phyloP scores from a whole-genome alignment of 1,284 basidiomycete species.

The Papiliotrema flavescens region DNA sequence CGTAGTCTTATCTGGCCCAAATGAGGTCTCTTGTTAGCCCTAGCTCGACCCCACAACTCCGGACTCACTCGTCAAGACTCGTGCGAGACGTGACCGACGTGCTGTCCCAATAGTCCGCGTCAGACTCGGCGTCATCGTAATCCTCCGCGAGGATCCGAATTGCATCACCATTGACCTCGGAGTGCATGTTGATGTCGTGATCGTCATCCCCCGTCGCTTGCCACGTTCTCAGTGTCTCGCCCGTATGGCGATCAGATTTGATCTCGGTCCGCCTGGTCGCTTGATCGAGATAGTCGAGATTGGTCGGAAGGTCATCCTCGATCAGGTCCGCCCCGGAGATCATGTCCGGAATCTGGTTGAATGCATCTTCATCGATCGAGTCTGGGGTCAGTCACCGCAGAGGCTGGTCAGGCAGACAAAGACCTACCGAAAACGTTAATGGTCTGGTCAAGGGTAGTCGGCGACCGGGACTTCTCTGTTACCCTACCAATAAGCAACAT shows the following conservation, averaged over 20 bases:
- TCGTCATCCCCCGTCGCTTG: slow-evolving; percentile 29
- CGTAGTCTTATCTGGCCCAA: slow-evolving; percentile 50
- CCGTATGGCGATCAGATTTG: slow-evolving; percentile 66
- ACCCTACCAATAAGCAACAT: neutral
- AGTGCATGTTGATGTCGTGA: slow-evolving; percentile 4
- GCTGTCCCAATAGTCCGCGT: slow-evolving; percentile 69
- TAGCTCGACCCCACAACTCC: too few relatives aligned
- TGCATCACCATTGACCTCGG: slow-evolving; percentile 69
- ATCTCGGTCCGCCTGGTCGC: slow-evolving; percentile 46
- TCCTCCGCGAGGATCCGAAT: slow-evolving; percentile 61
- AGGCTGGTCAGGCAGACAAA: neutral
- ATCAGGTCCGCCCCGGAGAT: slow-evolving; percentile 77
- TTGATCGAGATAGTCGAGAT: slow-evolving; percentile 79
- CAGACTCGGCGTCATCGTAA: slow-evolving; percentile 54
- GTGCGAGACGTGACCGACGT: slow-evolving; percentile 50
- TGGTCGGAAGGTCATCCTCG: slow-evolving; percentile 82
- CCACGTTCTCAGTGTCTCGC: slow-evolving; percentile 40
- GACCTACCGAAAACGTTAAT: slow-evolving; percentile 38
- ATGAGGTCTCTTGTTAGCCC: too few relatives aligned
- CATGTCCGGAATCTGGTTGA: slow-evolving; percentile 63
- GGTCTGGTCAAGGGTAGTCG: slow-evolving; percentile 25
- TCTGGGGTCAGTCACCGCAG: slow-evolving; percentile 51
- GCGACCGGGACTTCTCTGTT: slow-evolving; percentile 6
- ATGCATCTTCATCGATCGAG: slow-evolving; percentile 81
- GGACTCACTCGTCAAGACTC: slow-evolving; percentile 29